A percentile compares a stretch with the other conserved stretches of the same genome.
These are phyloP conservation scores for Medicago truncatula DNA, from an alignment of 306 rosid species.

Conservation along the genomic window DNA sequence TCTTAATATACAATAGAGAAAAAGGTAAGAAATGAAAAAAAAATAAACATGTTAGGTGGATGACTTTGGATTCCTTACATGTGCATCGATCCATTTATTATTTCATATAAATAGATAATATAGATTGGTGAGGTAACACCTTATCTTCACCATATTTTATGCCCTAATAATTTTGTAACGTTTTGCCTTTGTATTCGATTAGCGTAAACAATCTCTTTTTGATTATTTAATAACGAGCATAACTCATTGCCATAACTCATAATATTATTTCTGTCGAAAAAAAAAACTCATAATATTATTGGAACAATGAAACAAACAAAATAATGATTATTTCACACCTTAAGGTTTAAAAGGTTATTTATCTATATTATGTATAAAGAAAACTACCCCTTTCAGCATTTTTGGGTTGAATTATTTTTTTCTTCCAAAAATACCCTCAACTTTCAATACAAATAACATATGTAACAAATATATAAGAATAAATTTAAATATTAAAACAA, in stretches of 20 bases:
- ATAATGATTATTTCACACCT: too few species aligned
- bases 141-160: slow-evolving; percentile 49
- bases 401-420: too few species aligned
- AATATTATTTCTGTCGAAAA: too few species aligned
- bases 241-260: neutral
- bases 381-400: too few species aligned
- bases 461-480: too few species aligned
- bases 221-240: neutral
- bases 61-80: slow-evolving; percentile 42
- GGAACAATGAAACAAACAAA: too few species aligned
- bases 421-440: too few species aligned
- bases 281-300: too few species aligned
- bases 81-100: slow-evolving; percentile 28
- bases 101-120: slow-evolving; percentile 29
- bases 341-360: too few species aligned
- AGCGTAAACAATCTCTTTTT: neutral
- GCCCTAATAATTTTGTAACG: slow-evolving; percentile 27
- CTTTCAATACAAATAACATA: too few species aligned
- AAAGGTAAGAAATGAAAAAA: slow-evolving; percentile 1
- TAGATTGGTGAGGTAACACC: slow-evolving; percentile 40
- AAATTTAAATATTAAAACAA: too few species aligned
- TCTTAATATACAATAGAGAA: slow-evolving; percentile 8
- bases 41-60: slow-evolving; percentile 49
- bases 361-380: too few species aligned
- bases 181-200: neutral